phyloP scores from a whole-genome alignment of 371 early-diverging fungal species.

The Mortierella sp. region DNA sequence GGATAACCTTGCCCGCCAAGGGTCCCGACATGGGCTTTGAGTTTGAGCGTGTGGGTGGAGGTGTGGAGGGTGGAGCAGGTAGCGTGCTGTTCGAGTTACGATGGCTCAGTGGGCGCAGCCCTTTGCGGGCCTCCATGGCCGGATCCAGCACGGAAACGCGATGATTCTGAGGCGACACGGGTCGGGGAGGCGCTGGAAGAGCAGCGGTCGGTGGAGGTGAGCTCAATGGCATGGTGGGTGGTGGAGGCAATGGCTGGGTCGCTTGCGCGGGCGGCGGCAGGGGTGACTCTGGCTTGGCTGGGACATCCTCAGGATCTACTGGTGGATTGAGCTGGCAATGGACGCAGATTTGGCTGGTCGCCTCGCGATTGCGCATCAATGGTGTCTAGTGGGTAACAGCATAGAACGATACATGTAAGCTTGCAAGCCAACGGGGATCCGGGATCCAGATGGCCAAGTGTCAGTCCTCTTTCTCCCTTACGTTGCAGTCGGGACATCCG shows the following conservation, averaged over 20 bases:
- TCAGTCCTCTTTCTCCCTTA: conserved; percentile 12
- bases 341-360: conserved; percentile 51
- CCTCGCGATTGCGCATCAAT: conserved; percentile 54
- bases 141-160: conserved; percentile 42
- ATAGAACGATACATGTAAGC: too few relatives aligned
- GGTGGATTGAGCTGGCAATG: conserved; percentile 51
- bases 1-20: conserved; percentile 21
- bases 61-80: conserved; percentile 34
- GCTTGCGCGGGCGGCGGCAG: conserved; percentile 4
- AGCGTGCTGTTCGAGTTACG: conserved; percentile 21
- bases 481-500: conserved; percentile 54
- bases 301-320: conserved; percentile 35
- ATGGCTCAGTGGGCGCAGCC: conserved; percentile 32
- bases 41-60: conserved; percentile 17
- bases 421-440: too few relatives aligned
- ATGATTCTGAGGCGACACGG: conserved; percentile 22
- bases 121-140: conserved; percentile 35
- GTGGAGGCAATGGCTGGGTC: conserved; percentile 1
- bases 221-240: conserved; percentile 1
- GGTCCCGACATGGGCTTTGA: conserved; percentile 22
- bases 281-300: conserved; percentile 2
- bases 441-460: too few relatives aligned
- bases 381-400: conserved; percentile 26
- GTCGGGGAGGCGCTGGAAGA: conserved; percentile 23
- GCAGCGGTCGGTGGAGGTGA: conserved; percentile 23